Base-by-base conservation (phyloP, 768 basidiomycete species). In the Suillus subluteus region DNA sequence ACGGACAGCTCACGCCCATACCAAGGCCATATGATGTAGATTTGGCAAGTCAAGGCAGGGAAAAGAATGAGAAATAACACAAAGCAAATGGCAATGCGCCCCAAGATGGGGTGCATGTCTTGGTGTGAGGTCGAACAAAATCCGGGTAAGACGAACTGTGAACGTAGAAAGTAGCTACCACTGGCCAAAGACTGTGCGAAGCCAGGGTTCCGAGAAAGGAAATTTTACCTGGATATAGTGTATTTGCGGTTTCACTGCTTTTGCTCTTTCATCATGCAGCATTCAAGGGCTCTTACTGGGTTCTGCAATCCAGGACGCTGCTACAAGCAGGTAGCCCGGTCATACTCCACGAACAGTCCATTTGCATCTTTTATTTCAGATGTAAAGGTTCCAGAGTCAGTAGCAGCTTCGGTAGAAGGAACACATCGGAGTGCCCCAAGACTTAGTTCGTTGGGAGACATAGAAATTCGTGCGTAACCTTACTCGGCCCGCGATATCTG, bases 21-120 rank as follows among this genome's bases (percentile, higher is more conserved):
- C 94, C 94, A 98, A 26, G 95, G 95, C 94, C 87, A 88, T 75
- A 98, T 88, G 67, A 98, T 83, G 79, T 92, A 96, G 71, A 95
- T 85, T 77, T 99, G 97, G 2, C 91, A 88, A 7, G 92, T 91
- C 76, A 94, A 94, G 2, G 93, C 87, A 69, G 98, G 95, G 78
- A 98, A 99, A 62, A 82, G 86, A 54, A 95, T 94, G 43, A 95
- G 84, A 71, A 82, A 82, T 62, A 91, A 83, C 66, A 92, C 91
- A 70, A 88, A 82, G 71, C 84, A 82, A 75, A 95, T 89, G 71
- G 89, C 80, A 65, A 95, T 78, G 61, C 84, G 80, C 37, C 89
- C 89, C 65, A 89, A 75, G 69, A 88, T 69, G 56, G 81, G 73
- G 63, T 81, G 79, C 83, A 84, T 84, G 8, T 16, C 71, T 48